Evolutionary conservation across 2,329 filamentous ascomycete species (phyloP).

Genomic region (Leptodontidium sp.): DNA sequence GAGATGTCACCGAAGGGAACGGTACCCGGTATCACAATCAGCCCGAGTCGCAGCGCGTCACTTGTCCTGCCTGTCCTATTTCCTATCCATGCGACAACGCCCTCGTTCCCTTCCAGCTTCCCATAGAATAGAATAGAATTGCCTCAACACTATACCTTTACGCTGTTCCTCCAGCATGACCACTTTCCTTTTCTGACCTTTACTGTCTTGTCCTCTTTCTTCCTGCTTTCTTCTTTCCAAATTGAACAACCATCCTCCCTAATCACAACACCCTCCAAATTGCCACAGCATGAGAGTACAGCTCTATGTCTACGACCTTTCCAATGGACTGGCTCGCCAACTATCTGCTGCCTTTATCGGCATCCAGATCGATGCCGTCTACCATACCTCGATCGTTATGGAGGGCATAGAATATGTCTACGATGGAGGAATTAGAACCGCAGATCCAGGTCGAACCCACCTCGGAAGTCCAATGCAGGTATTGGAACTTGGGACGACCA

Average conservation of each 20-base stretch:
- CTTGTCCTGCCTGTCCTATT: slow-evolving; percentile 26
- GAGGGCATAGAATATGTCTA: slow-evolving; percentile 89
- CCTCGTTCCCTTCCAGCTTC: slow-evolving; percentile 16
- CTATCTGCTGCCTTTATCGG: slow-evolving; percentile 63
- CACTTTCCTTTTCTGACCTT: background rate
- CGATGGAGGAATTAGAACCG: slow-evolving; percentile 85
- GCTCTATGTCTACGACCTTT: slow-evolving; percentile 82
- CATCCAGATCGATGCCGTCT: slow-evolving; percentile 86
- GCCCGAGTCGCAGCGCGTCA: slow-evolving; percentile 27
- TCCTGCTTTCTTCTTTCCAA: background rate
- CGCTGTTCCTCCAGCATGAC: background rate
- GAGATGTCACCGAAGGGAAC: background rate
- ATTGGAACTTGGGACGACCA: slow-evolving; percentile 77
- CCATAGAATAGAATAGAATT: slow-evolving; percentile 35
- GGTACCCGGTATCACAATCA: background rate
- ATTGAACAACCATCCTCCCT: background rate
- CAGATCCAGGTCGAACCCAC: slow-evolving; percentile 82
- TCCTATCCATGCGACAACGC: background rate
- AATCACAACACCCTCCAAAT: slow-evolving; percentile 8
- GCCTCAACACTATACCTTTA: slow-evolving; percentile 20
- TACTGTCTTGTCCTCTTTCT: background rate
- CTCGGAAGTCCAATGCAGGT: slow-evolving; percentile 84
- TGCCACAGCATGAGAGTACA: slow-evolving; percentile 71
- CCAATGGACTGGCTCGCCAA: slow-evolving; percentile 62
- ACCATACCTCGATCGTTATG: slow-evolving; percentile 91